A percentile compares a stretch with the other conserved stretches of the same genome.
phyloP scores from a whole-genome alignment of 192 early-diverging fungal genomes.

The Lunasporangiospora selenospora region DNA sequence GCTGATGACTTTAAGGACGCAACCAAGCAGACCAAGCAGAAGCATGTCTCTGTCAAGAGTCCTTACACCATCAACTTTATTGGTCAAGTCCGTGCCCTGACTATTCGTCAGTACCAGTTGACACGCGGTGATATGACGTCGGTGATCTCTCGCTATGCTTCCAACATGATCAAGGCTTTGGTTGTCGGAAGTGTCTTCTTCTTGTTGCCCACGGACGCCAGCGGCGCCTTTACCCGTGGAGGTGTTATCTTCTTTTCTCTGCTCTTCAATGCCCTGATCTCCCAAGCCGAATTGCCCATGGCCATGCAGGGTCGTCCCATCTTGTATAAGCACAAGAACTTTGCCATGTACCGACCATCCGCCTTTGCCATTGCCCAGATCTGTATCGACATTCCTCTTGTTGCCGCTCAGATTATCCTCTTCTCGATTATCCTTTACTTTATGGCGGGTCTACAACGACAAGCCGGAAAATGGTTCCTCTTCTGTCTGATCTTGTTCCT shows the following conservation, averaged over 20 bases:
- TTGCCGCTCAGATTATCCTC: slow-evolving; percentile 55
- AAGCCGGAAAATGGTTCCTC: slow-evolving; percentile 60
- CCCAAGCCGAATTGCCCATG: slow-evolving; percentile 72
- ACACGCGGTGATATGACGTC: slow-evolving; percentile 58
- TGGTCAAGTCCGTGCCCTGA: slow-evolving; percentile 64
- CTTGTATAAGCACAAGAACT: slow-evolving; percentile 80
- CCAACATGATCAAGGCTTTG: slow-evolving; percentile 64
- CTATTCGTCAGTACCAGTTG: slow-evolving; percentile 71
- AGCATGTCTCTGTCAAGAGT: slow-evolving; percentile 53
- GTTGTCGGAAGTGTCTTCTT: slow-evolving; percentile 79
- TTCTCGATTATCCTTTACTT: slow-evolving; percentile 67
- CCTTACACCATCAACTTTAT: slow-evolving; percentile 72
- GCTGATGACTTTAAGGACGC: slow-evolving; percentile 52
- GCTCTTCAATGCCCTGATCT: slow-evolving; percentile 60
- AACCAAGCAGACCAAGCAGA: slow-evolving; percentile 62
- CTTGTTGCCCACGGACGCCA: slow-evolving; percentile 56
- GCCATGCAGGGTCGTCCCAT: slow-evolving; percentile 76
- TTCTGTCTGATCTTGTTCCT: slow-evolving; percentile 63
- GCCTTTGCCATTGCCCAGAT: slow-evolving; percentile 63
- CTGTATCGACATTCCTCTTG: slow-evolving; percentile 58
- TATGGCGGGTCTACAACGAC: slow-evolving; percentile 62
- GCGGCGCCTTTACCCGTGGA: slow-evolving; percentile 81
- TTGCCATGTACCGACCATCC: slow-evolving; percentile 70
- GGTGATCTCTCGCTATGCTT: slow-evolving; percentile 58
- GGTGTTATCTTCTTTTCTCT: slow-evolving; percentile 75